Conservation (phyloP, 192 early-diverging fungal genomes). For the Chytriomyces confervae region DNA sequence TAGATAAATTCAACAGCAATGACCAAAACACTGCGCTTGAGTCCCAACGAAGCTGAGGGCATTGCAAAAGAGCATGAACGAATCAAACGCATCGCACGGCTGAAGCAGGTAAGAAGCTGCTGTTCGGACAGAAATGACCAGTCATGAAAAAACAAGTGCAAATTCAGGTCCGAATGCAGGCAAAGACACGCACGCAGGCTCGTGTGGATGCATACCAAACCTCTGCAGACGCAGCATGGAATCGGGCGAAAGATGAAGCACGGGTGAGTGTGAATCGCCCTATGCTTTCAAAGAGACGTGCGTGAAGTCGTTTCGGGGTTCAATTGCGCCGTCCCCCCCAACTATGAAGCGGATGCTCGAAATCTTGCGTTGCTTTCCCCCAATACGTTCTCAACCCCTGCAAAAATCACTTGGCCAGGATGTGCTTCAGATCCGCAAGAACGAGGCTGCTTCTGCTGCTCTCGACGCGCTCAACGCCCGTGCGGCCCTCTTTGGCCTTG, state of each 20-base stretch:
- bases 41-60: conserved; percentile 12
- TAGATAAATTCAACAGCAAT: neutral
- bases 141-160: neutral
- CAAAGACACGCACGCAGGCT: neutral
- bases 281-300: too few relatives aligned
- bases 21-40: conserved; percentile 10
- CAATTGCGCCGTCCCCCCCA: neutral
- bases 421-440: neutral
- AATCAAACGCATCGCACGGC: conserved; percentile 1
- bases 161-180: conserved; percentile 18
- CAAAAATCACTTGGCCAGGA: neutral
- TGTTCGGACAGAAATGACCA: neutral
- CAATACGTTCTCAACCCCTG: neutral
- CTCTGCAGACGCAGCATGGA: conserved; percentile 4
- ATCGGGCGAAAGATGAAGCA: neutral
- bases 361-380: neutral
- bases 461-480: neutral
- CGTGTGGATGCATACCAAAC: conserved; percentile 11
- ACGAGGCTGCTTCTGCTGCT: neutral
- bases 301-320: too few relatives aligned
- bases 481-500: conserved; percentile 14
- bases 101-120: neutral
- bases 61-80: neutral
- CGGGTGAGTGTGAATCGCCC: neutral
- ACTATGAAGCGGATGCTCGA: neutral